phyloP scores from a whole-genome alignment of 345 rosid species.

The Hypericum perforatum region DNA sequence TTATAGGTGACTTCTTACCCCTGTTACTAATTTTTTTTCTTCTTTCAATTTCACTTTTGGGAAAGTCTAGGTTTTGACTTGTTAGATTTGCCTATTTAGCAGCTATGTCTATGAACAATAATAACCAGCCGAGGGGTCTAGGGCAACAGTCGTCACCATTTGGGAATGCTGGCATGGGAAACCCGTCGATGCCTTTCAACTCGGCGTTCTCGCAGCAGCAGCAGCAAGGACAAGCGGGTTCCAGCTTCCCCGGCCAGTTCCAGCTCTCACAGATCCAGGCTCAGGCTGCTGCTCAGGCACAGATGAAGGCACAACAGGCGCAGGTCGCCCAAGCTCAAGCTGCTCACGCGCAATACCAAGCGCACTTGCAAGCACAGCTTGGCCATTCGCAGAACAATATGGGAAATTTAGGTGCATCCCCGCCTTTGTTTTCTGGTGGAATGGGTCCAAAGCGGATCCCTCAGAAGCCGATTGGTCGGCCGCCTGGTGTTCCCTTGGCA shows the following conservation, averaged over 20 bases:
- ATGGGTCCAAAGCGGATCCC: constrained; percentile 47
- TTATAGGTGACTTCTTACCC: too few species aligned
- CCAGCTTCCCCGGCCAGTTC: constrained; percentile 56
- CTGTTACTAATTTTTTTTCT: too few species aligned
- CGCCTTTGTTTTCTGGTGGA: constrained; percentile 56
- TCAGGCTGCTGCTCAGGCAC: constrained; percentile 56
- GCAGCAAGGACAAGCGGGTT: constrained; percentile 35
- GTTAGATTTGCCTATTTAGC: not conserved
- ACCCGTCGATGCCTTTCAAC: constrained; percentile 44
- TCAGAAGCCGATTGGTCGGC: constrained; percentile 66
- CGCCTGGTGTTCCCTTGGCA: constrained; percentile 55
- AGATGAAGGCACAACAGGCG: constrained; percentile 36
- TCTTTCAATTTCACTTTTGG: not conserved
- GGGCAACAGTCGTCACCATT: constrained; percentile 64
- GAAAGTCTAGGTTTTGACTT: not conserved
- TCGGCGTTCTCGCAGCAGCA: constrained; percentile 46
- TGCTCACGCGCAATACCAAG: constrained; percentile 69
- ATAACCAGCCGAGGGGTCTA: constrained; percentile 48
- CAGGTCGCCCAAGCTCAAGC: constrained; percentile 32
- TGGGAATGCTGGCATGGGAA: constrained; percentile 65
- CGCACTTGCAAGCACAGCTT: constrained; percentile 66
- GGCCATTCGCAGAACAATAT: constrained; percentile 46
- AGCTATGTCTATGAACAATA: constrained; percentile 42
- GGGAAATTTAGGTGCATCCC: constrained; percentile 56
- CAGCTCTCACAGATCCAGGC: constrained; percentile 47